phyloP scores from a whole-genome alignment of 441 rosid species.

The Aquilaria agallochum region DNA sequence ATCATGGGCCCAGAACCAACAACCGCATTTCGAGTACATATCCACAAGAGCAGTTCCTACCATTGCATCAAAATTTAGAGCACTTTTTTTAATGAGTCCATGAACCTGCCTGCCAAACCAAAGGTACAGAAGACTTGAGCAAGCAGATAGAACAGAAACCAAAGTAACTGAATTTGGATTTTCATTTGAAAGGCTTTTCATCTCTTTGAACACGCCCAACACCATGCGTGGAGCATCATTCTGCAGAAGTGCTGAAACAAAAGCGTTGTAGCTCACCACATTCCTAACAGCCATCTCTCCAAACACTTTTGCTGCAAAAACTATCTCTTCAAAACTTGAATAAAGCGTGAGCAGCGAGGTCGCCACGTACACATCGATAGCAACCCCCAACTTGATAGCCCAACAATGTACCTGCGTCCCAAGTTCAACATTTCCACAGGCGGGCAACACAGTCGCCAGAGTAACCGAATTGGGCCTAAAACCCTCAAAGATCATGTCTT shows the following conservation, averaged over 20 bases:
- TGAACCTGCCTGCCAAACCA: slow-evolving; percentile 43
- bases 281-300: slow-evolving; percentile 37
- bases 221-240: slow-evolving; percentile 38
- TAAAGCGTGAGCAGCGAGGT: slow-evolving; percentile 60
- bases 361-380: slow-evolving; percentile 50
- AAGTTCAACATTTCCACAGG: slow-evolving; percentile 29
- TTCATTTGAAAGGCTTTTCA: slow-evolving; percentile 37
- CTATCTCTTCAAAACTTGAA: slow-evolving; percentile 32
- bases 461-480: slow-evolving; percentile 43
- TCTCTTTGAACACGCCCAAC: slow-evolving; percentile 46
- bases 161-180: slow-evolving; percentile 52
- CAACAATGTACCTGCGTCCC: slow-evolving; percentile 51
- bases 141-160: slow-evolving; percentile 35
- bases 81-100: slow-evolving; percentile 26
- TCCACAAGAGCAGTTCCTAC: slow-evolving; percentile 43
- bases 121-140: slow-evolving; percentile 30
- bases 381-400: slow-evolving; percentile 54
- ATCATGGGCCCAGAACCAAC: slow-evolving; percentile 38
- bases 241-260: slow-evolving; percentile 45
- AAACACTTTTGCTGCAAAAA: slow-evolving; percentile 43
- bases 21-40: slow-evolving; percentile 46
- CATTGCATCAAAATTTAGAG: slow-evolving; percentile 31
- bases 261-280: slow-evolving; percentile 61
- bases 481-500: slow-evolving; percentile 21
- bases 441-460: slow-evolving; percentile 43